A percentile compares a stretch with the other conserved stretches of the same genome.
Evolutionary conservation across 2,329 filamentous ascomycete genomes (phyloP).

Genomic region (Pleurostoma richardsiae): DNA sequence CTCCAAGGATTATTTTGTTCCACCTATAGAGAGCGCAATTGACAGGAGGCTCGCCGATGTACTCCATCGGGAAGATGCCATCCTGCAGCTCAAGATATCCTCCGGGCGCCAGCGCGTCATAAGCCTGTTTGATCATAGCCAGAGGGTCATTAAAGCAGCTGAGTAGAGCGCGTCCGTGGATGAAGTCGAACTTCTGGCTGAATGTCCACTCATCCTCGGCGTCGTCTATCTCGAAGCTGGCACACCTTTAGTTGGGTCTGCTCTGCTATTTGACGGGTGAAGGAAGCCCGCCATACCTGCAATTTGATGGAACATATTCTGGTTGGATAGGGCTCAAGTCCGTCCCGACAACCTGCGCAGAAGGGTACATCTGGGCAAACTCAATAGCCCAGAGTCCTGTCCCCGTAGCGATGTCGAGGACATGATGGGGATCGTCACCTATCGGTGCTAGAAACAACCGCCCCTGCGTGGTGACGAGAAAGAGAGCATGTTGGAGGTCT

Average conservation of each 20-base stretch:
- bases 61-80: slow-evolving; percentile 19
- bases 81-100: slow-evolving; percentile 32
- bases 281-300: background rate
- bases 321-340: slow-evolving; percentile 34
- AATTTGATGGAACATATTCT: slow-evolving; percentile 6
- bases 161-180: slow-evolving; percentile 18
- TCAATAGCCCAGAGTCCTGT: slow-evolving; percentile 6
- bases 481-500: slow-evolving; percentile 31
- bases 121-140: slow-evolving; percentile 38
- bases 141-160: slow-evolving; percentile 40
- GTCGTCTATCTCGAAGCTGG: slow-evolving; percentile 18
- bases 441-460: slow-evolving; percentile 37
- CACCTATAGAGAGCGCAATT: slow-evolving; percentile 23
- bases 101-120: slow-evolving; percentile 30
- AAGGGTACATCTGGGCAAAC: background rate
- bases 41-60: slow-evolving; percentile 22
- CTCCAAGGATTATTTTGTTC: slow-evolving; percentile 24
- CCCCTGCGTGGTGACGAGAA: slow-evolving; percentile 31
- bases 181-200: slow-evolving; percentile 15
- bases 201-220: slow-evolving; percentile 18
- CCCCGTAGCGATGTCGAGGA: slow-evolving; percentile 8
- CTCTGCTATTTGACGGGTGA: background rate
- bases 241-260: background rate
- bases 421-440: slow-evolving; percentile 18
- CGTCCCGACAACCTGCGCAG: slow-evolving; percentile 29